Percentiles rank a stretch among this genome's conserved stretches.
Evolutionary conservation across 139 green algal species (phyloP).

Genomic region (Asterochloris erici): DNA sequence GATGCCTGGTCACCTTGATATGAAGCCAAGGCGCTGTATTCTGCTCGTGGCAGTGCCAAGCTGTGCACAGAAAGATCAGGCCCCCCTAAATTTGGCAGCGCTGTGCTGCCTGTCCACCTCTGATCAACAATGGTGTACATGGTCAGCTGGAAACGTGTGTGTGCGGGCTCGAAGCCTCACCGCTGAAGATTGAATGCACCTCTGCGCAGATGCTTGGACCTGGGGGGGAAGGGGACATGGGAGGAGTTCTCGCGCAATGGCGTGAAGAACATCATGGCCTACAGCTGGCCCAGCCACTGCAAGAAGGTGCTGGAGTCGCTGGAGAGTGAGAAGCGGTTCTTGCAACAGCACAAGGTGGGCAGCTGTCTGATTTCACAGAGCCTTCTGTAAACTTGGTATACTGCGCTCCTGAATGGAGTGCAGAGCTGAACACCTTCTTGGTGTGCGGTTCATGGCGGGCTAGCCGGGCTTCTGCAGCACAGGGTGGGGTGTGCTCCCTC

Average conservation of each 20-base stretch:
- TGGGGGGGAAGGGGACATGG: slow-evolving; percentile 69
- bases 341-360: slow-evolving; percentile 26
- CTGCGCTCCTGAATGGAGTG: too few species aligned
- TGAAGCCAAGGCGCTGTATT: too few species aligned
- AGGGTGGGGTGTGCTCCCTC: too few species aligned
- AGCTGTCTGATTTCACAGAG: background rate
- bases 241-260: slow-evolving; percentile 63
- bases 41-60: too few species aligned
- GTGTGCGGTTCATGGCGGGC: too few species aligned
- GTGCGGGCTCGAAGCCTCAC: background rate
- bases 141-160: background rate
- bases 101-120: too few species aligned
- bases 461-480: too few species aligned
- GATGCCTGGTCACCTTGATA: too few species aligned
- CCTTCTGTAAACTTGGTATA: background rate
- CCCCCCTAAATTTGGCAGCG: too few species aligned
- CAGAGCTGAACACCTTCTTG: too few species aligned
- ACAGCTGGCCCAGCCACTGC: slow-evolving; percentile 87
- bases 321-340: slow-evolving; percentile 46
- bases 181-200: slow-evolving; percentile 20
- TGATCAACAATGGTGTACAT: too few species aligned
- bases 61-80: too few species aligned
- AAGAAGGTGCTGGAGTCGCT: slow-evolving; percentile 67
- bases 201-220: slow-evolving; percentile 50
- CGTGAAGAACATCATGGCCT: slow-evolving; percentile 83